Base-by-base conservation (phyloP, 2,329 filamentous ascomycete species). In the Penicillium aurantiogriseum region DNA sequence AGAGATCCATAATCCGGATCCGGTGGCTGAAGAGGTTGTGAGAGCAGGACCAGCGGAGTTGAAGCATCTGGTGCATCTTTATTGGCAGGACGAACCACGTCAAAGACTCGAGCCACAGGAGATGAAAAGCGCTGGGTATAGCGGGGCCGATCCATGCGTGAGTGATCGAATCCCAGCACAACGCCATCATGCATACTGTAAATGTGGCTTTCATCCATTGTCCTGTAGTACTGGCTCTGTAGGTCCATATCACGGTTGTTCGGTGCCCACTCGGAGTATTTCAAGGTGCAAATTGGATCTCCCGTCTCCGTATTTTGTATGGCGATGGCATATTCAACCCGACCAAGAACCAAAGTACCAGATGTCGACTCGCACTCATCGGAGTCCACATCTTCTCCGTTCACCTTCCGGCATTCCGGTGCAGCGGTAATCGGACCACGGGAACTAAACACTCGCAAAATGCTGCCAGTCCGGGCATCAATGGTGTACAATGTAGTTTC, bases 241-340 rank as follows among this genome's bases (percentile, higher is more conserved):
- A 99, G 85, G 71, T 99, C 94, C 62, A 85, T 85, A 74, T 99
- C 93, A 59, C 88, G 90, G 58, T 89, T 95, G 74, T 99, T 99
- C 15, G 92, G 90, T 0, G 87, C 88, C 94, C 94, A 99, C 73
- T 99, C 94, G 11, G 91, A 89, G 71, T 95, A 99, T 63, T 87
- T 92, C 65, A 99, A 85, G 0, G 91, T 96, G 68, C 92, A 96
- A 61, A 99, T 88, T 8, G 86, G 85, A 58, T 88, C 85, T 1
- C 88, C 88, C 4, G 85, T 87, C 64, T 89, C 84, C 44, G 83
- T 84, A 59, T 90, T 88, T 63, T 92, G 88, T 44, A 99, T 95
- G 55, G 84, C 86, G 59, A 99, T 88, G 6, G 85, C 93, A 75
- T 99, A 99, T 73, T 97, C 92, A 39, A 91, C 91, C 51, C 91